phyloP scores from a whole-genome alignment of 306 rosid genomes.

The Cercis canadensis region DNA sequence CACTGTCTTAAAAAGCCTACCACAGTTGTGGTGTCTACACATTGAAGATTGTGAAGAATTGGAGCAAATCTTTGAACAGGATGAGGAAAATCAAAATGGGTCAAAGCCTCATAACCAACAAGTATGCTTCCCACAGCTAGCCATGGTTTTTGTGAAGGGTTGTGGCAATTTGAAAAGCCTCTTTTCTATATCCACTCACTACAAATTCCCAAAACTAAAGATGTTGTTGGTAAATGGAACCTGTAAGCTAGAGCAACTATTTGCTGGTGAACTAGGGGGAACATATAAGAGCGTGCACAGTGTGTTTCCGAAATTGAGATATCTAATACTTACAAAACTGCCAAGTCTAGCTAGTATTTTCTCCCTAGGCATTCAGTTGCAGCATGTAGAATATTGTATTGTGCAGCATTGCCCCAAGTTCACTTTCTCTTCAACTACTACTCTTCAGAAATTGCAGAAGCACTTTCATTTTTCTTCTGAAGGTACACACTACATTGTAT shows the following conservation, averaged over 20 bases:
- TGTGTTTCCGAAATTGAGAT: constrained; percentile 29
- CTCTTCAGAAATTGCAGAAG: background rate
- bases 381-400: background rate
- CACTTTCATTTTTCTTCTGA: too few species aligned
- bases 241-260: background rate
- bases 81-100: too few species aligned
- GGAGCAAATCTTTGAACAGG: too few species aligned
- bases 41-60: too few species aligned
- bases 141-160: accelerated
- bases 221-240: background rate
- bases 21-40: too few species aligned
- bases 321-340: background rate
- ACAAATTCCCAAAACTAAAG: constrained; percentile 17
- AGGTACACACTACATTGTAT: too few species aligned
- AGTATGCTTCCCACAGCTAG: too few species aligned
- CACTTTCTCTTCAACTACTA: constrained; percentile 19
- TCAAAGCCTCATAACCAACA: too few species aligned
- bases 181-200: background rate
- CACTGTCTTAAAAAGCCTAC: too few species aligned
- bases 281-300: background rate
- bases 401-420: constrained; percentile 29
- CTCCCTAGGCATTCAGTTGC: constrained; percentile 13
- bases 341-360: constrained; percentile 5
- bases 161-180: constrained; percentile 32
- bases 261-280: background rate